Evolutionary conservation across 2,329 filamentous ascomycete species (phyloP), one percentile per base, ranked within the genome.

Genomic region (Alternaria sp.): DNA sequence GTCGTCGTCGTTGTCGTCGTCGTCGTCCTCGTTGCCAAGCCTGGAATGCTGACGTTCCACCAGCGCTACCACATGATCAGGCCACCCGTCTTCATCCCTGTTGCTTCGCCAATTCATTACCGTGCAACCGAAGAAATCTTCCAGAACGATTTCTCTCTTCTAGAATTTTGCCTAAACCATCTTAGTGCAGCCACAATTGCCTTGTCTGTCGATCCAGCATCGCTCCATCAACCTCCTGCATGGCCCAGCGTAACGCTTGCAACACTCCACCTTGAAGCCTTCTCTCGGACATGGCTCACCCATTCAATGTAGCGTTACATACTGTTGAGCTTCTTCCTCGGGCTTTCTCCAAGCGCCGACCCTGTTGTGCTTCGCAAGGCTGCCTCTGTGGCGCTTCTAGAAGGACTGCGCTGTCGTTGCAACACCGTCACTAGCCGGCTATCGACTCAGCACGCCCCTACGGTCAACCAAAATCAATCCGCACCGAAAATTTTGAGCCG

Each of bases 151-250:
- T 64, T 48, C 54, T 59, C 54, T 41, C 66, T 76, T 78, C 75
- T 68, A 73, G 75, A 77, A 77, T 65, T 48, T 65, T 77, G 58
- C 74, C 66, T 36, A 46, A 74, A 68, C 28, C 47, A 57, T 65
- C 22, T 43, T 71, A 72, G 62, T 48, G 55, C 63, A 52, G 57
- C 54, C 60, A 61, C 57, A 57, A 59, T 49, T 57, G 58, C 65
- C 64, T 68, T 65, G 64, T 62, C 54, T 47, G 70, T 67, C 66
- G 66, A 71, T 49, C 46, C 32, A 49, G 46, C 14, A 49, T 75
- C 71, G 48, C 60, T 68, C 62, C 55, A 48, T 60, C 51, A 18
- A 63, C 65, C 59, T 64, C 64, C 62, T 54, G 52, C 41, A 67
- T 62, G 59, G 59, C 12, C 51, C 60, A 42, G 51, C 56, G n/a